Base-by-base conservation (phyloP, 2,329 filamentous ascomycete genomes). In the Sporothrix humicola region DNA sequence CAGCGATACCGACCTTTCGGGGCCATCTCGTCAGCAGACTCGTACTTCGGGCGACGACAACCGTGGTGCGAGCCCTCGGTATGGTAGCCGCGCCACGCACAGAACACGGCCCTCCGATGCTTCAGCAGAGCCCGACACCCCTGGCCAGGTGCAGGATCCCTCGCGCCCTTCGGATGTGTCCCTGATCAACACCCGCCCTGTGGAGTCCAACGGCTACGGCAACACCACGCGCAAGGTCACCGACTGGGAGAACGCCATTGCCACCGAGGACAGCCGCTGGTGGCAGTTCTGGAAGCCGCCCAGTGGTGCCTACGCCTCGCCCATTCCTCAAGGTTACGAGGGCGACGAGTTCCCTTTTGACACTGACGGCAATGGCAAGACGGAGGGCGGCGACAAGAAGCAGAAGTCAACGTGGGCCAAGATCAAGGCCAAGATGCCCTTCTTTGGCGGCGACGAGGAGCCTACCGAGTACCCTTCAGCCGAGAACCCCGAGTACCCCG, bases 261-360 rank as follows among this genome's bases (percentile, higher is more conserved):
- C 82, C 70, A 82, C 81, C 5, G 83, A 86, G 10, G 81, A 83
- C 37, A 80, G 82, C 0, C 82, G 81, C 56, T 91, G 89, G 84
- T 91, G 87, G 82, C 82, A 91, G 74, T 91, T 91, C 74, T 91
- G 89, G 89, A 88, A 89, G 77, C 86, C 88, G 0, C 89, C 89
- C 0, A 81, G 85, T 1, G 89, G 89, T 31, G 87, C 87, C 2
- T 91, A 90, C 77, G 82, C 87, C 9, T 90, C 88, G 0, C 89
- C 89, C 0, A 81, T 91, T 0, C 89, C 89, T 0, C 89, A 90
- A 71, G 87, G 86, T 3, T 80, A 79, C n/a, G 85, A 86, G 46
- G 81, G 82, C 2, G 81, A 81, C 42, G 85, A 85, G 26, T 83
- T 42, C 83, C 84, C 1, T 82, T 84, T 79, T 76, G 74, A 37